Evolutionary conservation across 1,284 basidiomycete species (phyloP).

Genomic region (Anthracocystis setariae): DNA sequence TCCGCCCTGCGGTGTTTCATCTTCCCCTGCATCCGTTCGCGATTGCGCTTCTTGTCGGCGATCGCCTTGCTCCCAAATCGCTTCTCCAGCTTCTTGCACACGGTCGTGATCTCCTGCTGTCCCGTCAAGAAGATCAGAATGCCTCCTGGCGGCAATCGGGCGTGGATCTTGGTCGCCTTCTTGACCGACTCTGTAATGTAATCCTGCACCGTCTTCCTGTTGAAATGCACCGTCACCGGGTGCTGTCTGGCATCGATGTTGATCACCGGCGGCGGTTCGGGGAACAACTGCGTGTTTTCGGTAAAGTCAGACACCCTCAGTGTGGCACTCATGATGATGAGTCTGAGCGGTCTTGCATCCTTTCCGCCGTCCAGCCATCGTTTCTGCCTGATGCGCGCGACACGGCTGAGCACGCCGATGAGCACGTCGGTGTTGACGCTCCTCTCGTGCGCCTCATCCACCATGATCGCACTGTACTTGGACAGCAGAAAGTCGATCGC

Average conservation of each 20-base stretch:
- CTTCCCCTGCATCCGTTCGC: constrained; percentile 26
- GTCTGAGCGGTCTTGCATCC: constrained; percentile 78
- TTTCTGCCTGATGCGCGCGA: constrained; percentile 80
- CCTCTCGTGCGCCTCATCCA: constrained; percentile 97
- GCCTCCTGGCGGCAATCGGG: constrained; percentile 77
- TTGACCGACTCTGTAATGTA: constrained; percentile 90
- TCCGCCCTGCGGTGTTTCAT: constrained; percentile 18
- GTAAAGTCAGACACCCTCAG: constrained; percentile 93
- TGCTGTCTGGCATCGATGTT: constrained; percentile 90
- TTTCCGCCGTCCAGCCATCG: constrained; percentile 58
- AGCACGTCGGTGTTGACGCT: constrained; percentile 98
- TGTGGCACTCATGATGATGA: constrained; percentile 99
- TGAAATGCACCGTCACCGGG: constrained; percentile 95
- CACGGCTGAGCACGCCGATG: constrained; percentile 92
- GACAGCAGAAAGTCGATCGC: constrained; percentile 87
- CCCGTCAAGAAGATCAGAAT: constrained; percentile 81
- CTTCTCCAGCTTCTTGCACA: constrained; percentile 79
- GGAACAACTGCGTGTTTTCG: constrained; percentile 84
- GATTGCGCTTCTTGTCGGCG: constrained; percentile 68
- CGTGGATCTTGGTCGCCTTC: constrained; percentile 84
- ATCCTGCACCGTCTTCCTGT: constrained; percentile 82
- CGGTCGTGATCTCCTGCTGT: constrained; percentile 78
- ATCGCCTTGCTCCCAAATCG: constrained; percentile 79
- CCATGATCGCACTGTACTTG: constrained; percentile 86
- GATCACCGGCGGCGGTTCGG: constrained; percentile 85